Conservation (phyloP, 2,329 filamentous ascomycete species). For the Fusarium sp. region DNA sequence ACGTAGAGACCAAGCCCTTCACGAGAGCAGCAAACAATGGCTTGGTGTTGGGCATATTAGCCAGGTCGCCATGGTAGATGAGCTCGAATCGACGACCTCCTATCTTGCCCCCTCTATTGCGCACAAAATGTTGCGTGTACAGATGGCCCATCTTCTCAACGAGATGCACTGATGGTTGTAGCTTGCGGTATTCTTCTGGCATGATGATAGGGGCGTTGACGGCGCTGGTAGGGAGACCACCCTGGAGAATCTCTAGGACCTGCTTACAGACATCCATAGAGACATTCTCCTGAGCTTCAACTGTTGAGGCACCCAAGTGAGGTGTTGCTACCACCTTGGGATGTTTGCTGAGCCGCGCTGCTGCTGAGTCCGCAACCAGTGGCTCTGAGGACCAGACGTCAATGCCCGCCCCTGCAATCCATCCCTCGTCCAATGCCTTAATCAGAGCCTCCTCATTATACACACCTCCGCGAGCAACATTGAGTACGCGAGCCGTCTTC, state of each 20-base stretch:
- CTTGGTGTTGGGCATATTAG: conserved; percentile 78
- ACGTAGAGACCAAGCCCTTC: conserved; percentile 78
- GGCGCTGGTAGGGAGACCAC: conserved; percentile 79
- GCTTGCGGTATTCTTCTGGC: conserved; percentile 81
- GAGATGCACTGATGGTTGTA: conserved; percentile 81
- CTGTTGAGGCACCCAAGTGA: conserved; percentile 82
- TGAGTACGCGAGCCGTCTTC: conserved; percentile 77
- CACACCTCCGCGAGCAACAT: conserved; percentile 83
- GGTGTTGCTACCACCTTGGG: conserved; percentile 81
- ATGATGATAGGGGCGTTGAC: conserved; percentile 87
- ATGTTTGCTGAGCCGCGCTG: conserved; percentile 74
- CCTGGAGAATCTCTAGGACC: conserved; percentile 78
- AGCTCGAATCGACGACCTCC: conserved; percentile 80
- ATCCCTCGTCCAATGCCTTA: conserved; percentile 75
- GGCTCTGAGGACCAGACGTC: conserved; percentile 86
- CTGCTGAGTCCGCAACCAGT: conserved; percentile 65
- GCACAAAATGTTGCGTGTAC: conserved; percentile 80
- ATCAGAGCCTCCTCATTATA: conserved; percentile 82
- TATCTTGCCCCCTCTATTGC: conserved; percentile 57
- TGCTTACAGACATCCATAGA: conserved; percentile 86
- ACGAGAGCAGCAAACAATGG: conserved; percentile 83
- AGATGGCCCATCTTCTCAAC: conserved; percentile 84
- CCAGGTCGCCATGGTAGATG: conserved; percentile 81
- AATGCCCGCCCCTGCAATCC: conserved; percentile 80
- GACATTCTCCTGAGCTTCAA: conserved; percentile 87